These are phyloP conservation scores for Yamadazyma atlantica DNA, from an alignment of 1,139 yeast species.

Conservation along the genomic window DNA sequence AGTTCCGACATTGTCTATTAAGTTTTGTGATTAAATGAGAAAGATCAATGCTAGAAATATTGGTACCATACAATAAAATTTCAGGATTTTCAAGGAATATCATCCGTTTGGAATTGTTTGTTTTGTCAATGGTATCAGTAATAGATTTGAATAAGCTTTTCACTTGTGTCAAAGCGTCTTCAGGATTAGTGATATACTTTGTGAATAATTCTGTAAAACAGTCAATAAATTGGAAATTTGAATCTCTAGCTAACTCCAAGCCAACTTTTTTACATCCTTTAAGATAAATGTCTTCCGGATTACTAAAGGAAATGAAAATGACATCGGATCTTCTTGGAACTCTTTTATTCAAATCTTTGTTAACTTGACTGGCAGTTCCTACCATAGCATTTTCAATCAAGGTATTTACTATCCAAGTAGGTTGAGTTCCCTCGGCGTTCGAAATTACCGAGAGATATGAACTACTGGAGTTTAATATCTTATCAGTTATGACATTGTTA, in stretches of 20 bases:
- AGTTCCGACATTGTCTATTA: slow-evolving; percentile 32
- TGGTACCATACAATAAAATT: slow-evolving; percentile 44
- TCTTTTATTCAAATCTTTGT: slow-evolving; percentile 29
- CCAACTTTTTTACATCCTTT: slow-evolving; percentile 47
- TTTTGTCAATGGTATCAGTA: slow-evolving; percentile 9
- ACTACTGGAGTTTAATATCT: slow-evolving; percentile 18
- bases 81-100: slow-evolving; percentile 53
- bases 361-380: slow-evolving; percentile 41
- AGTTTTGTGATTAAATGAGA: slow-evolving; percentile 35
- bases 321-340: slow-evolving; percentile 29
- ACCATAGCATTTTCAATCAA: slow-evolving; percentile 44
- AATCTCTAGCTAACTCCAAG: slow-evolving; percentile 28
- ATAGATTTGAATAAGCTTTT: slow-evolving; percentile 24
- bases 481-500: slow-evolving; percentile 43
- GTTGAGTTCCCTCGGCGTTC: slow-evolving; percentile 60
- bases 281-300: slow-evolving; percentile 34
- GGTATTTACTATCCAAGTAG: slow-evolving; percentile 62
- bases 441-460: slow-evolving; percentile 47
- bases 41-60: slow-evolving; percentile 30
- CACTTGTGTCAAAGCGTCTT: slow-evolving; percentile 17
- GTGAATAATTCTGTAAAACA: slow-evolving; percentile 43
- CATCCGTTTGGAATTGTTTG: slow-evolving; percentile 20
- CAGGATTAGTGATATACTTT: slow-evolving; percentile 24
- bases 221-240: slow-evolving; percentile 44
- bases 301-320: slow-evolving; percentile 42